phyloP scores from a whole-genome alignment of 1,284 basidiomycete species.

The Rhodotorula sp. region DNA sequence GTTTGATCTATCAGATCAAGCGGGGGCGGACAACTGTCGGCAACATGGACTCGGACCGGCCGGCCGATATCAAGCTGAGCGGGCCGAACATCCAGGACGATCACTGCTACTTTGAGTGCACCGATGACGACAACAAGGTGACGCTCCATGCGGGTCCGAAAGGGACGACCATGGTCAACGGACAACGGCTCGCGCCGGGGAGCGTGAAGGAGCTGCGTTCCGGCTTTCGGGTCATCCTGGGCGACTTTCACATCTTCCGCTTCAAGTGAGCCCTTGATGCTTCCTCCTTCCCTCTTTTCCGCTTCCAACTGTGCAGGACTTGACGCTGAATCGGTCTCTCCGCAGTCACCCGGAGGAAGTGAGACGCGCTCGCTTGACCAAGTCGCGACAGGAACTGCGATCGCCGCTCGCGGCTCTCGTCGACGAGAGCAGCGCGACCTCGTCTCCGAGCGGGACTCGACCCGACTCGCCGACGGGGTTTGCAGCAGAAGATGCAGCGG shows the following conservation, averaged over 20 bases:
- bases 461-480: conserved; percentile 69
- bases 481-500: conserved; percentile 38
- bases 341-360: conserved; percentile 79
- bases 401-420: conserved; percentile 44
- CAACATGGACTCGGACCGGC: conserved; percentile 71
- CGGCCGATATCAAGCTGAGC: conserved; percentile 86
- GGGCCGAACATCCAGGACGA: conserved; percentile 87
- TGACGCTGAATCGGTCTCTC: too few species aligned
- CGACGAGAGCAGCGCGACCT: conserved; percentile 23
- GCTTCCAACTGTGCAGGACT: neutral
- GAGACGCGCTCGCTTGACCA: conserved; percentile 77
- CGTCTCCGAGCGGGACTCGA: conserved; percentile 49
- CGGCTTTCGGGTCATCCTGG: conserved; percentile 93
- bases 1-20: conserved; percentile 68
- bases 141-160: conserved; percentile 72
- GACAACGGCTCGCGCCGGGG: conserved; percentile 73
- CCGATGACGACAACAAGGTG: conserved; percentile 54
- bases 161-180: conserved; percentile 89
- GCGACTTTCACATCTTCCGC: conserved; percentile 95
- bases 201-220: conserved; percentile 78
- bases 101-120: conserved; percentile 87
- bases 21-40: conserved; percentile 82
- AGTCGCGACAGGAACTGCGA: conserved; percentile 62
- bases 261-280: conserved; percentile 61
- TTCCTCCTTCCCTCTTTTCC: too few species aligned